Percentiles rank a stretch among this genome's conserved stretches.
These are phyloP conservation scores for Sanghuangporus sanghuang DNA, from an alignment of 1,284 basidiomycete genomes.

Conservation along the genomic window DNA sequence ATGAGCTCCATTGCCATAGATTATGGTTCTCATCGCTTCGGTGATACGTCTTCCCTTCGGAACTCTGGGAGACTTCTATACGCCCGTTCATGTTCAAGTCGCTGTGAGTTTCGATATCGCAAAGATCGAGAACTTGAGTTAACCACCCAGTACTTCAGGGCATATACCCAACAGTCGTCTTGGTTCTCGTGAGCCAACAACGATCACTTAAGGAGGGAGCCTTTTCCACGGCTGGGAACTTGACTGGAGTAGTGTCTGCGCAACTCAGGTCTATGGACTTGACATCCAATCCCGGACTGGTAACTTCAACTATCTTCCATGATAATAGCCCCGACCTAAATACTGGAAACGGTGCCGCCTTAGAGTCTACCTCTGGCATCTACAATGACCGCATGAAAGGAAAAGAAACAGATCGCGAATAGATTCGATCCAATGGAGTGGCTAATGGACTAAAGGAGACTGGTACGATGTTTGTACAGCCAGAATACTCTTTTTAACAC, in stretches of 20 bases:
- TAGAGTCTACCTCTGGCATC: no score
- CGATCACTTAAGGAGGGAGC: not conserved
- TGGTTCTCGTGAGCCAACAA: conserved; percentile 5
- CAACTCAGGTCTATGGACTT: not conserved
- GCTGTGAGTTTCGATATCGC: not conserved
- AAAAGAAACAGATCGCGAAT: no score
- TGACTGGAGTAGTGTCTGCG: not conserved
- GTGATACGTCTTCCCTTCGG: not conserved
- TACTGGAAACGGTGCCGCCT: no score
- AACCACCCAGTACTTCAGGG: not conserved
- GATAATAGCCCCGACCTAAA: not conserved
- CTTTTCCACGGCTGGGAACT: not conserved
- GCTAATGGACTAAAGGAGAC: no score
- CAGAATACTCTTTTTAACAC: no score
- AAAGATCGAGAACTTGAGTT: not conserved
- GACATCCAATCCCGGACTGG: not conserved
- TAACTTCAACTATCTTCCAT: not conserved
- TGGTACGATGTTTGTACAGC: no score
- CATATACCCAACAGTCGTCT: not conserved
- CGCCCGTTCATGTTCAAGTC: conserved; percentile 5
- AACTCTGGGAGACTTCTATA: not conserved
- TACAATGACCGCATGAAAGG: no score
- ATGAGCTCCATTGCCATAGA: not conserved
- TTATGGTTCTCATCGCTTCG: not conserved
- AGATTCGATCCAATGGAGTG: no score